These are phyloP conservation scores for Colletotrichum caudatum DNA, from an alignment of 2,329 filamentous ascomycete species.

Conservation along the genomic window DNA sequence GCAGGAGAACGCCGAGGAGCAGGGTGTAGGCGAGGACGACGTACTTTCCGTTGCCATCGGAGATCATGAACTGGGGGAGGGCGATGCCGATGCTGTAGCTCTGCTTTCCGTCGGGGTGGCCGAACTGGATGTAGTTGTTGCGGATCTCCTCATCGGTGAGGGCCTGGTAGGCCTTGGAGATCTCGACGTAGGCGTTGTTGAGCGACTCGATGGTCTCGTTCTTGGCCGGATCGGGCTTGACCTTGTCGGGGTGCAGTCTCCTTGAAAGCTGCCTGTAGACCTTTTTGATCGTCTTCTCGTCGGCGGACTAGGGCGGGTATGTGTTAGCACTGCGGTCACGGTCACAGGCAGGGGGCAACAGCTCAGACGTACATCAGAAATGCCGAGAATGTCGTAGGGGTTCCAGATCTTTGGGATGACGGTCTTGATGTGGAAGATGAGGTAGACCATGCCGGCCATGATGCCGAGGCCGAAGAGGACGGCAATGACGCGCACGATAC, in stretches of 20 bases:
- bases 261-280: slow-evolving; percentile 90
- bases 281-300: slow-evolving; percentile 91
- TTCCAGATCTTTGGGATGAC: slow-evolving; percentile 88
- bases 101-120: slow-evolving; percentile 97
- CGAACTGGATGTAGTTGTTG: slow-evolving; percentile 96
- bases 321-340: slow-evolving; percentile 28
- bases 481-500: slow-evolving; percentile 84
- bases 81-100: slow-evolving; percentile 98
- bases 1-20: slow-evolving; percentile 88
- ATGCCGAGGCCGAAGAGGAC: slow-evolving; percentile 82
- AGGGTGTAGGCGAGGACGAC: slow-evolving; percentile 90
- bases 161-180: slow-evolving; percentile 98
- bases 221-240: slow-evolving; percentile 82
- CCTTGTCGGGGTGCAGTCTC: slow-evolving; percentile 93
- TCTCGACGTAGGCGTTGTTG: slow-evolving; percentile 91
- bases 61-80: slow-evolving; percentile 90
- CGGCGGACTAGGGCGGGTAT: slow-evolving; percentile 67
- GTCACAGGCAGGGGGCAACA: neutral
- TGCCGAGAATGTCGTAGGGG: slow-evolving; percentile 92
- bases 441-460: slow-evolving; percentile 91
- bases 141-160: slow-evolving; percentile 97
- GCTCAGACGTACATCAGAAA: slow-evolving; percentile 75
- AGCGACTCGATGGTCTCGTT: slow-evolving; percentile 89
- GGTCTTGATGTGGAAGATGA: slow-evolving; percentile 83
- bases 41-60: slow-evolving; percentile 95